A percentile compares a stretch with the other conserved stretches of the same genome.
phyloP scores from a whole-genome alignment of 2,329 filamentous ascomycete species.

The Phyllosticta citribraziliensis region DNA sequence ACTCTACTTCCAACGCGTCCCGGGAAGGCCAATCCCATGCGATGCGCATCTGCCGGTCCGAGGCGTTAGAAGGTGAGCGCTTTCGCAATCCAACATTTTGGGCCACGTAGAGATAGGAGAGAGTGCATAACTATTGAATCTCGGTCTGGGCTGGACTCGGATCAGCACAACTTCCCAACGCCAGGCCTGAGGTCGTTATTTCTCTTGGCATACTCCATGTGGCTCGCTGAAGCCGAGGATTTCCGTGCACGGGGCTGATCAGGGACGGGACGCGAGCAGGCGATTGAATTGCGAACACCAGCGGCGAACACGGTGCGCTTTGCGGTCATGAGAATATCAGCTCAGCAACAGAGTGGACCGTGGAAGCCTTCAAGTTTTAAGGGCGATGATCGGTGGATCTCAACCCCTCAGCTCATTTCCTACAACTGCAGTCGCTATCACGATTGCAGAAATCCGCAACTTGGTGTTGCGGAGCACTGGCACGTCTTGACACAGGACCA shows the following conservation, averaged over 20 bases:
- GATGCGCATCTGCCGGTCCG: not conserved
- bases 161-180: not conserved
- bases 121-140: not conserved
- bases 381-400: not conserved
- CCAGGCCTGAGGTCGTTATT: not conserved
- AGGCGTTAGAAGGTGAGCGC: not conserved
- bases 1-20: not conserved
- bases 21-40: not conserved
- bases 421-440: not conserved
- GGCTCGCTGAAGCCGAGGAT: not conserved
- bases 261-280: not conserved
- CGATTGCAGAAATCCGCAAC: not conserved
- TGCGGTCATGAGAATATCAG: not conserved
- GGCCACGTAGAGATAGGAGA: not conserved
- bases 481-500: not conserved
- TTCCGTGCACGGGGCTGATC: not conserved
- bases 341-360: not conserved
- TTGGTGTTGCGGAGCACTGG: not conserved
- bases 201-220: not conserved
- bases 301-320: not conserved
- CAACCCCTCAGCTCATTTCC: not conserved
- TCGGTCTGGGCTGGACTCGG: not conserved
- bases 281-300: not conserved
- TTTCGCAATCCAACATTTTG: not conserved
- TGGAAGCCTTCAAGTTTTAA: not conserved